Conservation (phyloP, 129 eudicot species). For the Centrapalus pauciflorus region DNA sequence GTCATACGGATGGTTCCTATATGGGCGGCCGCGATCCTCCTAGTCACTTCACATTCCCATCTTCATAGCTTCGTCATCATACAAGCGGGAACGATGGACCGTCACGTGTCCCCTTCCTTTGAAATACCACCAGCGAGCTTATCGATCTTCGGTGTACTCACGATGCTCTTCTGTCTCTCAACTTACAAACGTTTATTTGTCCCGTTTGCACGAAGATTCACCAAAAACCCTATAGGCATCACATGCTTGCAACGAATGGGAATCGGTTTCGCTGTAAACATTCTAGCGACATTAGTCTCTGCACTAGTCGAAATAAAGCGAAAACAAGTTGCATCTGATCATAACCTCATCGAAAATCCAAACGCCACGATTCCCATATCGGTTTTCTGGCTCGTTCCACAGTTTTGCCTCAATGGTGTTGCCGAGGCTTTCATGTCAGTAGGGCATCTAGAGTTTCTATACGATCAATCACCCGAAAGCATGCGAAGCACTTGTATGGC, state of each 20-base stretch:
- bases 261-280: conserved; percentile 61
- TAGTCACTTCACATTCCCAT: conserved; percentile 60
- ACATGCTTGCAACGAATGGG: conserved; percentile 89
- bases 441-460: conserved; percentile 85
- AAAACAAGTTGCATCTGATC: conserved; percentile 53
- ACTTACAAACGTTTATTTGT: conserved; percentile 68
- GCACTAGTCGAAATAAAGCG: conserved; percentile 67
- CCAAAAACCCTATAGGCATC: conserved; percentile 64
- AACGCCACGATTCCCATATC: conserved; percentile 59
- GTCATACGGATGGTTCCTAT: conserved; percentile 71
- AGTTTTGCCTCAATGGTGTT: conserved; percentile 64
- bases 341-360: conserved; percentile 61
- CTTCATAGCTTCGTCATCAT: conserved; percentile 60
- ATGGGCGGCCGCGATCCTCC: conserved; percentile 71
- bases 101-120: conserved; percentile 71
- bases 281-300: conserved; percentile 54
- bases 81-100: conserved; percentile 94
- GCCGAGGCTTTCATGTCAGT: conserved; percentile 71
- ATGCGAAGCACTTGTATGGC: conserved; percentile 90
- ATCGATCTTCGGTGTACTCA: conserved; percentile 53
- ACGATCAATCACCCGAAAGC: conserved; percentile 89
- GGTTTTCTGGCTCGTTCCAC: conserved; percentile 86
- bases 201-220: conserved; percentile 62
- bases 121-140: conserved; percentile 83
- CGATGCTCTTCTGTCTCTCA: conserved; percentile 54